These are phyloP conservation scores for Peronospora belbahrii DNA, from an alignment of 352 stramenopile genomes.

Conservation along the genomic window DNA sequence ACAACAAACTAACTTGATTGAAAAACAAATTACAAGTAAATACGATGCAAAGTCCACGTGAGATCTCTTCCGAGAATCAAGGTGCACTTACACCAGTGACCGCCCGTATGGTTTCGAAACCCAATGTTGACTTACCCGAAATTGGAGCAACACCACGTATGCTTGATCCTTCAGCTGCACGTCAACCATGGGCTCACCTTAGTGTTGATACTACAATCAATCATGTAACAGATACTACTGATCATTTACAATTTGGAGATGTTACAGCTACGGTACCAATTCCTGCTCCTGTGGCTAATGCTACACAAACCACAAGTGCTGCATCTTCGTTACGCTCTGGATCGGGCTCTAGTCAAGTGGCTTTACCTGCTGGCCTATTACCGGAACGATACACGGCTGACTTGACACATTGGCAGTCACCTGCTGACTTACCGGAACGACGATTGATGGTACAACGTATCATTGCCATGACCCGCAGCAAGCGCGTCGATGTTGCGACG, in stretches of 20 bases:
- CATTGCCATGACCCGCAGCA: slow-evolving; percentile 79
- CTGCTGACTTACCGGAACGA: slow-evolving; percentile 65
- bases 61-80: slow-evolving; percentile 67
- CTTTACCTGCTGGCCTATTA: slow-evolving; percentile 46
- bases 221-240: slow-evolving; percentile 6
- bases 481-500: slow-evolving; percentile 28
- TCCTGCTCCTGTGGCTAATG: no score
- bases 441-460: slow-evolving; percentile 83
- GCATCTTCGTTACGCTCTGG: slow-evolving; percentile 44
- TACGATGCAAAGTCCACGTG: slow-evolving; percentile 38
- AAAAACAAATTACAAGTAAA: neutral
- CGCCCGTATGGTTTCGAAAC: slow-evolving; percentile 44
- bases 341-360: slow-evolving; percentile 28
- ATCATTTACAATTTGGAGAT: slow-evolving; percentile 3
- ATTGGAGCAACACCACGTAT: slow-evolving; percentile 43
- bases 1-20: neutral
- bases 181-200: slow-evolving; percentile 66
- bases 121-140: slow-evolving; percentile 21
- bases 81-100: slow-evolving; percentile 60
- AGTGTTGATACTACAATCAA: slow-evolving; percentile 48
- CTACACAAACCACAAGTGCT: slow-evolving; percentile 13
- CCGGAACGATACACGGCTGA: slow-evolving; percentile 74
- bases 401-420: slow-evolving; percentile 78
- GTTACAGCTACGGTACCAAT: neutral
- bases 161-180: slow-evolving; percentile 34